Evolutionary conservation across 2,329 filamentous ascomycete species (phyloP), one percentile per base, ranked within the genome.

Genomic region (Fusarium cyanostomum): DNA sequence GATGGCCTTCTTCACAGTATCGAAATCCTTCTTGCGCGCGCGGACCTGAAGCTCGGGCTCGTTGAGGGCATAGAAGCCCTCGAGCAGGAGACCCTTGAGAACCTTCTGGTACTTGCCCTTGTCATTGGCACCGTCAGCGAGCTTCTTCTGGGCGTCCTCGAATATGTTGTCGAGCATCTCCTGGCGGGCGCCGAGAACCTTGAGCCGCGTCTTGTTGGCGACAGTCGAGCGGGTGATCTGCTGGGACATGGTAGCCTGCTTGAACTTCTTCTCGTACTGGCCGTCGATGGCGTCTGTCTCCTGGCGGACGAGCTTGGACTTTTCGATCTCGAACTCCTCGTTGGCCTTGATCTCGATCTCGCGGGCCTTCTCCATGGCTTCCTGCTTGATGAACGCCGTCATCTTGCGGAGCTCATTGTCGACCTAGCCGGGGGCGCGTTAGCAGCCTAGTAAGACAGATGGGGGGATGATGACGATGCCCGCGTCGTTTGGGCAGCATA

Each of bases 301-400:
- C 81, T 96, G 89, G 77, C 92, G 94, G 72, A 98, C 95, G 46
- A 99, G 92, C 85, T 97, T 97, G 73, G 94, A 95, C 83, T 99
- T 99, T 78, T 99, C 95, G 77, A 97, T 98, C 77, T 92, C 92
- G 81, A 98, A 98, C 80, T 99, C 95, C 80, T 98, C 93, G 83
- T 98, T 94, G 79, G 95, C 95, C 82, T 98, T 98, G 82, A 98
- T 90, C 75, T 95, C 88, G 80, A 99, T 98, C 81, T 99, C 95
- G 77, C 91, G 91, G 73, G 93, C 93, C 82, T 99, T 99, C 78
- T 99, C 95, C 74, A 91, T 87, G 58, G 95, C 95, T 83, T 99
- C 95, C 82, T 98, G 95, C 80, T 93, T 92, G 88, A 99, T 99
- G 87, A 99, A 99, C 77, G 94, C 94, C 59, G 95, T 98, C 95